Base-by-base conservation (phyloP, 2,329 filamentous ascomycete genomes). In the Chaetomium sp. region DNA sequence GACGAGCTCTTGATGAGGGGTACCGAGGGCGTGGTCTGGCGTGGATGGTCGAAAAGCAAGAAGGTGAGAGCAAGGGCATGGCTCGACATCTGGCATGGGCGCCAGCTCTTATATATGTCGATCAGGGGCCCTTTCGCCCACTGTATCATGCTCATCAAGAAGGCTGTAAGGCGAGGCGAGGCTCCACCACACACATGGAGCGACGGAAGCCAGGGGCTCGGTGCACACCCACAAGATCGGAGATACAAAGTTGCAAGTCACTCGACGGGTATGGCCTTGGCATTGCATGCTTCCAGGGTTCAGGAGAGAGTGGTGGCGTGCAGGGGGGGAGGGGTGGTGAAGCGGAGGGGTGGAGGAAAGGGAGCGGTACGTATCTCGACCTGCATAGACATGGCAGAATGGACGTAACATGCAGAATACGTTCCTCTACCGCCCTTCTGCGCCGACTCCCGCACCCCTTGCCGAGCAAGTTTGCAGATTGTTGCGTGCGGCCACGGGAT, bases 341-440 rank as follows among this genome's bases (percentile, higher is more conserved):
- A 54, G 33, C 25, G 49, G 57, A 31, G 27, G 25, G 25, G 58
- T 25, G 21, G 35, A 29, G 55, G 10, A 35, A 7, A 12, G 35
- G 16, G 21, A 3, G 35, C 6, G 57, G 35, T 62, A 54, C 47
- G 63, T 67, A 65, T 47, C 62, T 62, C 55, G 51, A 65, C 23
- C 38, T 63, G 53, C 60, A 57, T 57, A 45, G 53, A 19, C 54
- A 50, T 38, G 29, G 57, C 62, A 55, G 55, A 53, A 9, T 57
- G 25, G 54, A 54, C 29, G 58, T 49, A 62, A 62, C 62, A 42
- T 59, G 62, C 38, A 45, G 25, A 45, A 60, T 60, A 65, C 64
- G 55, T 66, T 50, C 61, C 64, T 33, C 42, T 57, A 67, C 67
- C 67, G 62, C 65, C 60, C 53, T 67, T 68, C 62, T 68, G 64